Evolutionary conservation across 176 grass and related monocot genomes (phyloP).

Genomic region (Carex pumila): DNA sequence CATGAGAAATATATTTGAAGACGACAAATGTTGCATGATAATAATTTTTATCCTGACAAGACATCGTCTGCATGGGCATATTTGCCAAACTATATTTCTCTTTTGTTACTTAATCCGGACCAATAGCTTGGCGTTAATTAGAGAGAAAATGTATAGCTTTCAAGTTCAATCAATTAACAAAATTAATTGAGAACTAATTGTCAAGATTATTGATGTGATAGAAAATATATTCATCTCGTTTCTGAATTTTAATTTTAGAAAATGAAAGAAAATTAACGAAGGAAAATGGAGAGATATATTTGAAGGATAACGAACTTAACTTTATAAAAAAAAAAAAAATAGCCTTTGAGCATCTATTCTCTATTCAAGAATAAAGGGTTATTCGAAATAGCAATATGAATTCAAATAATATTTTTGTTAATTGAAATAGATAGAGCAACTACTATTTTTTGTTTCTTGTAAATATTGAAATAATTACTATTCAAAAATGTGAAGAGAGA

Average conservation of each 20-base stretch:
- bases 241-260: too few relatives aligned
- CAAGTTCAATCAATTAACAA: not conserved
- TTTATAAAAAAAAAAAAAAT: too few relatives aligned
- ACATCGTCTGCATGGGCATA: conserved; percentile 11
- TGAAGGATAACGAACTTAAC: too few relatives aligned
- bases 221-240: too few relatives aligned
- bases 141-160: not conserved
- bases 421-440: too few relatives aligned
- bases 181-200: not conserved
- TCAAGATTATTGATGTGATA: not conserved
- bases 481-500: too few relatives aligned
- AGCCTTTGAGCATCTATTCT: too few relatives aligned
- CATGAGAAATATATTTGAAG: not conserved
- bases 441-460: too few relatives aligned
- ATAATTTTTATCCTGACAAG: conserved; percentile 18
- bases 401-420: too few relatives aligned
- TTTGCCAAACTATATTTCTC: not conserved
- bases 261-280: not conserved
- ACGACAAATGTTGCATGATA: not conserved
- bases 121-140: not conserved
- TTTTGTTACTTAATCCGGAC: not conserved
- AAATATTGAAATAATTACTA: too few relatives aligned
- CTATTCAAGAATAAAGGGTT: too few relatives aligned
- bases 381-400: too few relatives aligned
- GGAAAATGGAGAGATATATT: not conserved